Percentiles rank a stretch among this genome's conserved stretches.
These are phyloP conservation scores for Coprinopsis marcescibilis DNA, from an alignment of 768 basidiomycete genomes.

Conservation along the genomic window DNA sequence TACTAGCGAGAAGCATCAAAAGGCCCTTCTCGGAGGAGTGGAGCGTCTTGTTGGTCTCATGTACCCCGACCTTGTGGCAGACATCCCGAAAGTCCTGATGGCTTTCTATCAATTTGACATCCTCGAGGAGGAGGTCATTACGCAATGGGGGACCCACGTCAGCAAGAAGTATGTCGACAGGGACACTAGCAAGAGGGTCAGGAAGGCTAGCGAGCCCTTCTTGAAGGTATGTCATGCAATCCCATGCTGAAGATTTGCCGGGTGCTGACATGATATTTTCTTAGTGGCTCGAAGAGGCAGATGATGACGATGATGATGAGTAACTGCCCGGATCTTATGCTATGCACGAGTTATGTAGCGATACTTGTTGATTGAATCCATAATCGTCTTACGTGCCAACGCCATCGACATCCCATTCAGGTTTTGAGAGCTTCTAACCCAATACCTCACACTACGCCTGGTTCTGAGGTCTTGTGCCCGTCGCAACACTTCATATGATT, in stretches of 20 bases:
- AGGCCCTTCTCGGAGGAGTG: conserved; percentile 87
- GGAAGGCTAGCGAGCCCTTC: conserved; percentile 94
- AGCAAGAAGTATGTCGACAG: conserved; percentile 96
- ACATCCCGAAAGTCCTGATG: conserved; percentile 92
- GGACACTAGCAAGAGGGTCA: conserved; percentile 91
- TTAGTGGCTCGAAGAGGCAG: conserved; percentile 87
- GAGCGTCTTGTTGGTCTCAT: conserved; percentile 78
- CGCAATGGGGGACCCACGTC: conserved; percentile 93
- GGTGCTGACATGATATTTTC: conserved; percentile 10
- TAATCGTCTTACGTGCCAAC: too few relatives aligned
- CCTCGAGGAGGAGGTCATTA: conserved; percentile 85
- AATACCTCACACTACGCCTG: too few relatives aligned
- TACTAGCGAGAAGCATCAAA: conserved; percentile 92
- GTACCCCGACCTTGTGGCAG: conserved; percentile 62
- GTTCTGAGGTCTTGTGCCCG: too few relatives aligned
- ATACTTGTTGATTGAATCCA: too few relatives aligned
- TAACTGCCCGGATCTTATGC: conserved; percentile 10
- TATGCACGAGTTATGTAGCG: too few relatives aligned
- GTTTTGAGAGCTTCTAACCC: too few relatives aligned
- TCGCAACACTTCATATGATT: too few relatives aligned
- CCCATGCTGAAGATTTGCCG: background rate
- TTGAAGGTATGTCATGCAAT: conserved; percentile 56
- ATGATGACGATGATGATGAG: conserved; percentile 62
- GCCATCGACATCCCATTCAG: too few relatives aligned
- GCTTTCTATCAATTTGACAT: conserved; percentile 87